Percentiles rank a stretch among this genome's conserved stretches.
phyloP scores from a whole-genome alignment of 1,139 yeast species.

The Blastobotrys indianensis region DNA sequence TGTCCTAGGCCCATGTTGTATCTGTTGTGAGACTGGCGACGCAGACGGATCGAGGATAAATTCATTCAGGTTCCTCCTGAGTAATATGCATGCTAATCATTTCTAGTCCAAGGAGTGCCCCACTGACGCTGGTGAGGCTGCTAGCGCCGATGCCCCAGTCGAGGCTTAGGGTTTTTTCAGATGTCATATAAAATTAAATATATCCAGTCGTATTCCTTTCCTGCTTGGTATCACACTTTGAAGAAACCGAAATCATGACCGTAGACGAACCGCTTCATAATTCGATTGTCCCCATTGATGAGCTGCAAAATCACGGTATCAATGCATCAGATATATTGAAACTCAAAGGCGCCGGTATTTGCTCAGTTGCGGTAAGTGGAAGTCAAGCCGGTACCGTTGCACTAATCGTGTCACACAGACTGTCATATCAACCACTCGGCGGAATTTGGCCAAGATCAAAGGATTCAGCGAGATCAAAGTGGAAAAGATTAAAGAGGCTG shows the following conservation, averaged over 20 bases:
- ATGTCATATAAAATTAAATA: background rate
- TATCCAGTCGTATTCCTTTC: background rate
- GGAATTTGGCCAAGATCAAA: constrained; percentile 48
- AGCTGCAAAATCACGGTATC: constrained; percentile 51
- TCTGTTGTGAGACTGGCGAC: too few species aligned
- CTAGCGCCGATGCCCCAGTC: background rate
- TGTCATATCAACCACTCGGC: constrained; percentile 48
- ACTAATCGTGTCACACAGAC: constrained; percentile 32
- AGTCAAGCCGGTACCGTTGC: background rate
- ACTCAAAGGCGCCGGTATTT: constrained; percentile 48
- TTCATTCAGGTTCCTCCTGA: too few species aligned
- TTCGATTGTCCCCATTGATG: constrained; percentile 43
- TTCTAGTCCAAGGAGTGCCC: constrained; percentile 56
- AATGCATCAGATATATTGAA: constrained; percentile 55
- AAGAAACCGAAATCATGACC: constrained; percentile 5
- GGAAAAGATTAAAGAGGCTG: constrained; percentile 58
- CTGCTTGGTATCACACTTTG: background rate
- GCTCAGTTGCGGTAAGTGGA: constrained; percentile 46
- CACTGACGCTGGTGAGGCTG: constrained; percentile 1
- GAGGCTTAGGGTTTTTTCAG: background rate
- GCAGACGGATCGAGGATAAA: too few species aligned
- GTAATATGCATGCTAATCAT: too few species aligned
- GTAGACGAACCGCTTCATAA: background rate
- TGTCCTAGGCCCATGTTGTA: too few species aligned
- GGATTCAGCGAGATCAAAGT: constrained; percentile 56